These are phyloP conservation scores for Echria macrotheca DNA, from an alignment of 495 filamentous ascomycete species.

Conservation along the genomic window DNA sequence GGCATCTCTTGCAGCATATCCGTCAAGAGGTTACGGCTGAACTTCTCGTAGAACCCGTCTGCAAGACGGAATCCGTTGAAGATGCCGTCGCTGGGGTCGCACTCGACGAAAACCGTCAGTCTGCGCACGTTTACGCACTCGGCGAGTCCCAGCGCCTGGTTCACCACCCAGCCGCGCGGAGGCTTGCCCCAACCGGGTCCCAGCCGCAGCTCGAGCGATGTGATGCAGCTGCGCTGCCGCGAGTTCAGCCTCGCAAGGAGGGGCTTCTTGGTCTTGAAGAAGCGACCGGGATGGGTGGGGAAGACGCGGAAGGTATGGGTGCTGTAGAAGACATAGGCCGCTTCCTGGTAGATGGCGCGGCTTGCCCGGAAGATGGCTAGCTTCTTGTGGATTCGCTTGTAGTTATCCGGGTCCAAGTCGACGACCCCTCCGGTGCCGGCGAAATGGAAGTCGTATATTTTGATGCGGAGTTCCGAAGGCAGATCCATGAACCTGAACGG, in stretches of 20 bases:
- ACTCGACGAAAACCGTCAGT: constrained; percentile 72
- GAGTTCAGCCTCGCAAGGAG: constrained; percentile 60
- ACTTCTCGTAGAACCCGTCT: constrained; percentile 69
- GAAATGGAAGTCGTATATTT: constrained; percentile 64
- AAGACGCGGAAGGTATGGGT: constrained; percentile 74
- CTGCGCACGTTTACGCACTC: constrained; percentile 56
- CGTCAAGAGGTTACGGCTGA: constrained; percentile 54
- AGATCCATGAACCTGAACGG: constrained; percentile 73
- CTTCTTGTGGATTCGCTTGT: constrained; percentile 48
- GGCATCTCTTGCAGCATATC: constrained; percentile 57
- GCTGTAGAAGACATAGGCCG: constrained; percentile 68
- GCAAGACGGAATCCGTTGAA: constrained; percentile 69
- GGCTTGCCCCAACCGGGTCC: constrained; percentile 77
- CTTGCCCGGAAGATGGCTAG: constrained; percentile 60
- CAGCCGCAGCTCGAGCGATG: constrained; percentile 67
- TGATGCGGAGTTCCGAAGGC: constrained; percentile 68
- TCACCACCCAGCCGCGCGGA: constrained; percentile 67
- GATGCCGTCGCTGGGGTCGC: constrained; percentile 66
- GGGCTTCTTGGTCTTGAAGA: constrained; percentile 56
- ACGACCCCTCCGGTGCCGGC: constrained; percentile 47
- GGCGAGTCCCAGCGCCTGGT: constrained; percentile 56
- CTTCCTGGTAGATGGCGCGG: constrained; percentile 62
- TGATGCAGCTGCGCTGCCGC: constrained; percentile 60
- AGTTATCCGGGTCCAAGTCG: constrained; percentile 65
- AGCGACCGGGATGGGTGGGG: constrained; percentile 62